These are phyloP conservation scores for Coemansia sp. DNA, from an alignment of 192 early-diverging fungal species.

Conservation along the genomic window DNA sequence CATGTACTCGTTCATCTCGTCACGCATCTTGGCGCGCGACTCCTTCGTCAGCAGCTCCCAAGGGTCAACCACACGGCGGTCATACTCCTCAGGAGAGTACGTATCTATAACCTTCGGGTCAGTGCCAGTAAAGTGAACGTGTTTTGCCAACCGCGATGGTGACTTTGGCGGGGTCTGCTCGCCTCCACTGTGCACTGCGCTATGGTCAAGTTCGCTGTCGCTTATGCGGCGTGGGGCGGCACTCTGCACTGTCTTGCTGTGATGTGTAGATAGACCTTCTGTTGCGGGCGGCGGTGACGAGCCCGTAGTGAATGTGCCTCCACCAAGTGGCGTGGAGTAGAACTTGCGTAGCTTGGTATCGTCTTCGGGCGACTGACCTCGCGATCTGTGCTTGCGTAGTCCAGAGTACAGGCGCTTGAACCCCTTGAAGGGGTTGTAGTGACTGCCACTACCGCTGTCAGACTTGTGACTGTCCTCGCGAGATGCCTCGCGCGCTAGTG, in stretches of 20 bases:
- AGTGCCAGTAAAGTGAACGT: slow-evolving; percentile 41
- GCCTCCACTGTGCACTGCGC: not conserved
- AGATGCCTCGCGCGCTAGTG: slow-evolving; percentile 50
- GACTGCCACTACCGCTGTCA: slow-evolving; percentile 19
- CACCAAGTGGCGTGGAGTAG: slow-evolving; percentile 44
- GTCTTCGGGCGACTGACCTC: slow-evolving; percentile 15
- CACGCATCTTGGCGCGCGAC: slow-evolving; percentile 44
- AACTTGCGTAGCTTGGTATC: slow-evolving; percentile 47
- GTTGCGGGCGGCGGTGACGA: slow-evolving; percentile 5
- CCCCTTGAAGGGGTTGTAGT: slow-evolving; percentile 53
- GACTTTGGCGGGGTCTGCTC: slow-evolving; percentile 24
- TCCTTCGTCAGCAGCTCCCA: slow-evolving; percentile 54
- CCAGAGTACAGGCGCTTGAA: slow-evolving; percentile 53
- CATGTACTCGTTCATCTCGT: slow-evolving; percentile 54
- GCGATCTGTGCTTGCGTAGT: slow-evolving; percentile 41
- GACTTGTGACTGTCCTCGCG: slow-evolving; percentile 33
- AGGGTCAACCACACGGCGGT: slow-evolving; percentile 55
- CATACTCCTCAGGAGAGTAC: slow-evolving; percentile 55
- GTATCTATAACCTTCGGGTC: slow-evolving; percentile 41
- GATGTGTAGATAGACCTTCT: not conserved
- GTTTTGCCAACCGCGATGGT: slow-evolving; percentile 28
- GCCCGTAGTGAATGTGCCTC: not conserved
- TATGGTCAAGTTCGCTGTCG: slow-evolving; percentile 25
- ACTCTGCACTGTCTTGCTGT: slow-evolving; percentile 28
- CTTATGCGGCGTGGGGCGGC: slow-evolving; percentile 19